These are phyloP conservation scores for Microdochium trichocladiopsis DNA, from an alignment of 2,329 filamentous ascomycete genomes.

Conservation along the genomic window DNA sequence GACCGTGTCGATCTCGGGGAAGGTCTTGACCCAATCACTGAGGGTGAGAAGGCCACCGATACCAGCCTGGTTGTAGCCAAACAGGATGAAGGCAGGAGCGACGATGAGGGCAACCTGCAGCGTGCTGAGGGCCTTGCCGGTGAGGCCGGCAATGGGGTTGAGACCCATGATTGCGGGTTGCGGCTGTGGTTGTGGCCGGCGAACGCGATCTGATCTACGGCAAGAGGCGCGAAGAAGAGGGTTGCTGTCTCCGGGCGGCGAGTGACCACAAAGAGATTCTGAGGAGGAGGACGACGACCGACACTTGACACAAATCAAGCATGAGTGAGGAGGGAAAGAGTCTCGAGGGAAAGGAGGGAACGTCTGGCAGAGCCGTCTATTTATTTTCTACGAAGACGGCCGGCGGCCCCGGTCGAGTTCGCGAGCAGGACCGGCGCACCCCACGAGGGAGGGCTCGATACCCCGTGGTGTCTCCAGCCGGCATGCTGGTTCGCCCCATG, in stretches of 20 bases:
- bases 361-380: no score
- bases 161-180: neutral
- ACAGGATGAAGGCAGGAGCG: constrained; percentile 32
- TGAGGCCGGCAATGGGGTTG: constrained; percentile 20
- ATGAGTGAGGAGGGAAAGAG: no score
- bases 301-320: no score
- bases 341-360: no score
- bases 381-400: no score
- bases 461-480: neutral
- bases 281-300: no score
- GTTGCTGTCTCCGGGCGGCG: no score
- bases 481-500: neutral
- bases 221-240: no score
- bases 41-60: constrained; percentile 26
- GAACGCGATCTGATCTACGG: no score
- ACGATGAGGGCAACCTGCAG: constrained; percentile 34
- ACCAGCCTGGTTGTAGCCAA: constrained; percentile 33
- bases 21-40: constrained; percentile 24
- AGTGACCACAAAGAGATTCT: no score
- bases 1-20: constrained; percentile 30
- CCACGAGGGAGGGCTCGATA: neutral
- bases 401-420: no score
- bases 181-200: neutral
- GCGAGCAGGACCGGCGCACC: neutral
- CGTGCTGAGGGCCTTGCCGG: constrained; percentile 24